Evolutionary conservation across 305 asterid species (phyloP).

Genomic region (Solanum aculeatissimum): DNA sequence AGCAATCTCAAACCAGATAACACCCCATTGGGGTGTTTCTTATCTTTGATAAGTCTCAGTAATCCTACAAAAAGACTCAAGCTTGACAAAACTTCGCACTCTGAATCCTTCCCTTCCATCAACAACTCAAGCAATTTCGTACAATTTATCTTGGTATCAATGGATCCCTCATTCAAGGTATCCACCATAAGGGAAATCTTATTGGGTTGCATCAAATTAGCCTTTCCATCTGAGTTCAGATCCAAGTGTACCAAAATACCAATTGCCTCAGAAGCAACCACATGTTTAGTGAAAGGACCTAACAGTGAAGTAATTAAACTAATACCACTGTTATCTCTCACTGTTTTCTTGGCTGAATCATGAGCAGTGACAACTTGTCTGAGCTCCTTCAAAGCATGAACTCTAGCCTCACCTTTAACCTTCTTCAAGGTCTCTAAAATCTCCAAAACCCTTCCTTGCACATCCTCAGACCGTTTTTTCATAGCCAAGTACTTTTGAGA

Average conservation of each 20-base stretch:
- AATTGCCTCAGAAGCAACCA: conserved; percentile 32
- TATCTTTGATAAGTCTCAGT: conserved; percentile 23
- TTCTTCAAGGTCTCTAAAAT: conserved; percentile 30
- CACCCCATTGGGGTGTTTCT: conserved; percentile 23
- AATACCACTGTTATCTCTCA: conserved; percentile 21
- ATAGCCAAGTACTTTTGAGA: conserved; percentile 31
- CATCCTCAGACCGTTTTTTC: conserved; percentile 39
- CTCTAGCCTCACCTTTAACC: conserved; percentile 34
- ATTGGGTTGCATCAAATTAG: conserved; percentile 26
- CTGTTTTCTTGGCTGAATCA: conserved; percentile 30
- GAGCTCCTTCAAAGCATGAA: conserved; percentile 28
- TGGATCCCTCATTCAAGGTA: conserved; percentile 32
- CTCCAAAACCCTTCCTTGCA: conserved; percentile 36
- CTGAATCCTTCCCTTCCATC: conserved; percentile 22
- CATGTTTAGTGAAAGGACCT: conserved; percentile 32
- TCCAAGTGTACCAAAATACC: conserved; percentile 35
- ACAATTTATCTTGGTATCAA: conserved; percentile 33
- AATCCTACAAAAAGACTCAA: conserved; percentile 38
- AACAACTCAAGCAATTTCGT: conserved; percentile 21
- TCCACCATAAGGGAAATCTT: conserved; percentile 30
- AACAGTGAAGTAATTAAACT: conserved; percentile 24
- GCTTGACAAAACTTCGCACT: conserved; percentile 24
- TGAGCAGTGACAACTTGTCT: conserved; percentile 24
- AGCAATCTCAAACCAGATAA: conserved; percentile 25
- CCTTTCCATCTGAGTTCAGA: conserved; percentile 20